Evolutionary conservation across 129 eudicot species (phyloP), one percentile per base, ranked within the genome.

Genomic region (Pulicaria dysenterica): DNA sequence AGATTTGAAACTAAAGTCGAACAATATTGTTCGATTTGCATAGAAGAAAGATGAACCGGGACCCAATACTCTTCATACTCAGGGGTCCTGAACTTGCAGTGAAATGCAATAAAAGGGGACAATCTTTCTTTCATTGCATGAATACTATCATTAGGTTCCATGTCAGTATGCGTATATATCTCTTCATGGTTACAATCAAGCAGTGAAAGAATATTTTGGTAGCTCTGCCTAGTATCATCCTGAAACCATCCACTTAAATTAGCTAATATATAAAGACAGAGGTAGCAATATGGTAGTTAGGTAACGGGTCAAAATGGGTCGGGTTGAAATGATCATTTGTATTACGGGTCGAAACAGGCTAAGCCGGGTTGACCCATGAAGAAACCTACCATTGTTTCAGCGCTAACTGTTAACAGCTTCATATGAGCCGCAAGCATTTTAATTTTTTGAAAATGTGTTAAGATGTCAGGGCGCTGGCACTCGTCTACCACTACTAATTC

Each of bases 1-100:
- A 81, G 66, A 66, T 85, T 79, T 24, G 88, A 87, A 45, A 74
- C 55, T 14, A 90, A 74, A 49, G 72, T 70, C 58, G 81, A 77
- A 73, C 95, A 84, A 73, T 83, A 88, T 57, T 85, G 85, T 82
- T 85, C 85, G 5, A 76, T 74, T 81, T 91, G 97, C 69, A 85
- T 78, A 47, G 69, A 15, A 39, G 95, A 83, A 60, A 91, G 89
- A 69, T 56, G 78, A 65, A 77, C 90, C 31, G 95, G 95, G 55
- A 91, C 85, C 97, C 95, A 91, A 51, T 81, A 91, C 67, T 91
- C 95, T 14, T 75, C 48, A 14, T 87, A 74, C 36, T 69, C 74
- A 55, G 48, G 31, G 41, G 68, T 49, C 46, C 44, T 56, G 58
- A 54, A 58, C 17, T 73, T 77, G 79, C 81, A 73, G 47, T 77